A percentile compares a stretch with the other conserved stretches of the same genome.
These are phyloP conservation scores for Tremella mesenterica DNA, from an alignment of 768 basidiomycete species.

Conservation along the genomic window DNA sequence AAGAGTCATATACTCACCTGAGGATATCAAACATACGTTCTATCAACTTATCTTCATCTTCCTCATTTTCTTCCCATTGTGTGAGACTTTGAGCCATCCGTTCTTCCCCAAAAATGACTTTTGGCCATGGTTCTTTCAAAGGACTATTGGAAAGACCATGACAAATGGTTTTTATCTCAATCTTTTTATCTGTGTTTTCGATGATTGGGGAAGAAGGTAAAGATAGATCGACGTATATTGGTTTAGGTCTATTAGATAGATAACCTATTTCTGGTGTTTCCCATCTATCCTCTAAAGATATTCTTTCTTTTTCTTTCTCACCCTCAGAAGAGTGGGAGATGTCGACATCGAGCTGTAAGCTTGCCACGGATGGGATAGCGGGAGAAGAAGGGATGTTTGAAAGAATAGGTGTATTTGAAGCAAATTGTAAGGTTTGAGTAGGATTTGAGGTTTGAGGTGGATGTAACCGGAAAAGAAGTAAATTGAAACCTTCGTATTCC, in stretches of 20 bases:
- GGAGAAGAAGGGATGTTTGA: too few relatives aligned
- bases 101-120: constrained; percentile 37
- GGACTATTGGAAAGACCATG: constrained; percentile 35
- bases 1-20: constrained; percentile 28
- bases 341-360: too few relatives aligned
- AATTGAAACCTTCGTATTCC: constrained; percentile 45
- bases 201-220: not conserved
- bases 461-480: constrained; percentile 36
- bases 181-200: not conserved
- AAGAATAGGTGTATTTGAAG: too few relatives aligned
- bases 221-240: constrained; percentile 2
- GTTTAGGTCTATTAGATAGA: constrained; percentile 29
- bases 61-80: constrained; percentile 8
- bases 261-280: constrained; percentile 16
- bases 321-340: not conserved
- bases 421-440: constrained; percentile 4
- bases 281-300: too few relatives aligned
- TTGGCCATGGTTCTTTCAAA: constrained; percentile 39
- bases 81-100: constrained; percentile 19
- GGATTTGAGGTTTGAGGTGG: not conserved
- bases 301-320: not conserved
- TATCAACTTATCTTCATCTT: constrained; percentile 24
- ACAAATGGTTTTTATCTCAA: not conserved
- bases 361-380: too few relatives aligned
- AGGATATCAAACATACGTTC: constrained; percentile 22